Evolutionary conservation across 176 grass and related monocot genomes (phyloP).

Genomic region (Hsuehochloa calcarea): DNA sequence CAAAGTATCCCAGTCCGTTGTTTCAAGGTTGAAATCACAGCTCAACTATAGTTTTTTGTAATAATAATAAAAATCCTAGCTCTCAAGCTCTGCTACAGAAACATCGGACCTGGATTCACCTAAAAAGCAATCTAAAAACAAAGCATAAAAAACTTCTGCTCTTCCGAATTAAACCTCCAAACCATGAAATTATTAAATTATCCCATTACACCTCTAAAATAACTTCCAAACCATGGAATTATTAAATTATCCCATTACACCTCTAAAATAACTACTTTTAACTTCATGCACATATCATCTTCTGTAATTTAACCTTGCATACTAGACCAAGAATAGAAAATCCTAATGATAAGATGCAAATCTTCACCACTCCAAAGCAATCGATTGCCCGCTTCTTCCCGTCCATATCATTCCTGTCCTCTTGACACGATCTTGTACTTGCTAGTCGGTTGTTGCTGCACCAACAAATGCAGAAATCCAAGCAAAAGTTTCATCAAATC

Average conservation of each 20-base stretch:
- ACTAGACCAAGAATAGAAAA: not conserved
- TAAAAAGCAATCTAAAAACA: too few relatives aligned
- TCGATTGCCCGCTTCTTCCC: not conserved
- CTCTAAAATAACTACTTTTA: not conserved
- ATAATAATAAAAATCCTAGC: too few relatives aligned
- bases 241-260: not conserved
- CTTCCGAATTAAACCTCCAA: too few relatives aligned
- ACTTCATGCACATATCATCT: not conserved
- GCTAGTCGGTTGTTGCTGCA: constrained; percentile 85
- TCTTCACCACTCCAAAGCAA: not conserved
- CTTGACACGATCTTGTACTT: constrained; percentile 94
- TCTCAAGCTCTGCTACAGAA: too few relatives aligned
- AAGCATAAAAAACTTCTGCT: too few relatives aligned
- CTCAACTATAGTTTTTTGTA: too few relatives aligned
- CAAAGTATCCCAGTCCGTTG: too few relatives aligned
- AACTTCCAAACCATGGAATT: not conserved
- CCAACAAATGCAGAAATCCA: constrained; percentile 23
- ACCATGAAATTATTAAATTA: not conserved
- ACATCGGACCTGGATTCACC: too few relatives aligned
- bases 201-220: not conserved
- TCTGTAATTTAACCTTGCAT: not conserved
- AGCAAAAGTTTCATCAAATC: not conserved
- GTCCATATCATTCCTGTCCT: constrained; percentile 34
- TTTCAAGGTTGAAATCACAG: too few relatives aligned
- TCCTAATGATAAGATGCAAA: not conserved